Percentiles rank a stretch among this genome's conserved stretches.
These are phyloP conservation scores for Chloropicon primus DNA, from an alignment of 139 green algal species.

Conservation along the genomic window DNA sequence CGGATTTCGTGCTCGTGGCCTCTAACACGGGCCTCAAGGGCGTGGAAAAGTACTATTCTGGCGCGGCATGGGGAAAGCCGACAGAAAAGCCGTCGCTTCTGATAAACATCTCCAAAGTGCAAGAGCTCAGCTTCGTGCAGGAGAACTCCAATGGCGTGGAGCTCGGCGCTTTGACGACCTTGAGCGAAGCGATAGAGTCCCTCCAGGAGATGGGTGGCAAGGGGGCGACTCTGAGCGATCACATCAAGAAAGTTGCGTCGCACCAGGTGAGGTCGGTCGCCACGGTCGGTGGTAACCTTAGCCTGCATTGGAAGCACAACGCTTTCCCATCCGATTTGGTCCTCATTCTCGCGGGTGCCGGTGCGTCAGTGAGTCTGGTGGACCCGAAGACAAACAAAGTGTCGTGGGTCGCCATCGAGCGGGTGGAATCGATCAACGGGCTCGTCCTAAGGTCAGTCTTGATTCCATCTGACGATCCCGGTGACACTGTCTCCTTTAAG, in stretches of 20 bases:
- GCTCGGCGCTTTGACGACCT: neutral
- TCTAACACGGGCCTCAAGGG: neutral
- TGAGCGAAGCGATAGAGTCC: neutral
- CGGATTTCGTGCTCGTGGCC: neutral
- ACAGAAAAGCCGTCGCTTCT: neutral
- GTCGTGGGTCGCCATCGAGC: neutral
- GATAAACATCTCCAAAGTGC: neutral
- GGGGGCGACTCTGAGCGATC: neutral
- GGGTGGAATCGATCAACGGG: neutral
- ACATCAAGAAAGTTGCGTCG: slow-evolving; percentile 25
- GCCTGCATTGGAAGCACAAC: slow-evolving; percentile 13
- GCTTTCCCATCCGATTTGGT: slow-evolving; percentile 39
- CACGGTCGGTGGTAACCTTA: slow-evolving; percentile 53
- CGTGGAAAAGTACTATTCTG: neutral
- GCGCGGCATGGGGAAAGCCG: neutral
- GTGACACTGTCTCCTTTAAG: slow-evolving; percentile 18
- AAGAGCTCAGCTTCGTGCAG: neutral
- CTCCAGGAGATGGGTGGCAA: neutral
- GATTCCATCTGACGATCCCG: neutral
- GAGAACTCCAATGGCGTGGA: neutral
- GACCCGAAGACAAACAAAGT: neutral
- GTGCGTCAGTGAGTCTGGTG: neutral
- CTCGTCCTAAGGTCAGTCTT: neutral
- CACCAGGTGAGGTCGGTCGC: slow-evolving; percentile 44
- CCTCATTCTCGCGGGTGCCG: slow-evolving; percentile 30